Base-by-base conservation (phyloP, 1,284 basidiomycete genomes). In the Fomitopsis schrenkii region DNA sequence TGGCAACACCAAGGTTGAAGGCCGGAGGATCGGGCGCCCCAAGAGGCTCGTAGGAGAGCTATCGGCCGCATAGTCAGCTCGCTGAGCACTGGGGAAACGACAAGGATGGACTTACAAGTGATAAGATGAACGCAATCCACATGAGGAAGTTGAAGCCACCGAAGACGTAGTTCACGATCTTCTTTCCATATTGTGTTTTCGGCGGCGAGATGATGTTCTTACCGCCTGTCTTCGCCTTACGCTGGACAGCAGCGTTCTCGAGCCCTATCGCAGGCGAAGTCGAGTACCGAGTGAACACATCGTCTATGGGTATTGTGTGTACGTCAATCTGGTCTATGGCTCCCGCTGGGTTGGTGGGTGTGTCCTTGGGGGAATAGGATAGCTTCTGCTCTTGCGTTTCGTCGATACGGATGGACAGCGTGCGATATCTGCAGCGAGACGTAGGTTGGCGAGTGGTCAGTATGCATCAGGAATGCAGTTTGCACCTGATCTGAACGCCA, bases 111-210 rank as follows among this genome's bases (percentile, higher is more conserved):
- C 76, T 19, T 68, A 79, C 79, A 22, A 77, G 42, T 0, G 78
- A 79, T 58, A 81, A 73, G 61, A 83, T 68, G 68, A 80, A 80
- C 1, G 80, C 82, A 57, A 81, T 76, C 78, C 80, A 81, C 73
- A 83, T 81, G 36, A 83, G 71, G 61, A 79, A 80, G 64, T 80
- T 81, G 71, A 84, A 84, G 1, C 79, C 82, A 28, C 82, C 83
- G 46, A 84, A 84, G 33, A 83, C 64, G 58, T 83, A 84, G 67
- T 79, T 79, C 40, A 82, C 71, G 0, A 75, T 69, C 70, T 83
- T 84, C 69, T 77, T 75, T 74, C 77, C 77, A 65, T 79, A 79
- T 56, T 77, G 75, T 33, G 75, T 81, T 12, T 79, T 77, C 26
- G 81, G 79, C 4, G 80, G 77, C 7, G 77, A 77, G 30, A 85